Conservation (phyloP, 1,139 yeast genomes). For the Geotrichum bryndzae region DNA sequence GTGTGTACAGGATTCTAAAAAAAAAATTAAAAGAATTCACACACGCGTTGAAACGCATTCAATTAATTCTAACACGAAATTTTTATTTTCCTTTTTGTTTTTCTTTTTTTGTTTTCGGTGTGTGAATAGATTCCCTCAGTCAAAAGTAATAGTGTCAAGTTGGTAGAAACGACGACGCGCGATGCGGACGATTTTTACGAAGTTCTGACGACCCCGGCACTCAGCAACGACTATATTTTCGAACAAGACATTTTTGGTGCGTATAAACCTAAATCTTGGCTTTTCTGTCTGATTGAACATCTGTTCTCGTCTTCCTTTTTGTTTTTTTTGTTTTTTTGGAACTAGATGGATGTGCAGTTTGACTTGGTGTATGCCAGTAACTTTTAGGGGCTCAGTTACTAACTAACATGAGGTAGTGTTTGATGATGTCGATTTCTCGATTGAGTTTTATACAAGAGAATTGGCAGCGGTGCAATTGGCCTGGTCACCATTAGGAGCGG, state of each 20-base stretch:
- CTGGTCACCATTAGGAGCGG: constrained; percentile 16
- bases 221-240: constrained; percentile 6
- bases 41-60: not conserved
- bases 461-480: constrained; percentile 9
- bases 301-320: too few species aligned
- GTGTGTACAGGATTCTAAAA: not conserved
- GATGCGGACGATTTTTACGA: constrained; percentile 10
- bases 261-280: not conserved
- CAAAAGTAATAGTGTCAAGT: constrained; percentile 6
- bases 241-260: constrained; percentile 8
- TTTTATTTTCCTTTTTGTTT: not conserved
- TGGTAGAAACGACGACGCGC: constrained; percentile 1
- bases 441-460: constrained; percentile 13
- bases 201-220: constrained; percentile 2
- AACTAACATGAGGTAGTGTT: not conserved
- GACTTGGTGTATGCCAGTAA: not conserved
- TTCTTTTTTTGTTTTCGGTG: not conserved
- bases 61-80: not conserved
- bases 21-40: not conserved
- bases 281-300: too few species aligned
- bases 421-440: constrained; percentile 9
- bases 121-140: constrained; percentile 6
- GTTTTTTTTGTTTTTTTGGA: not conserved
- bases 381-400: not conserved
- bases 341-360: not conserved